Conservation (phyloP, 2,329 filamentous ascomycete genomes). For the Xylariaceae sp. region DNA sequence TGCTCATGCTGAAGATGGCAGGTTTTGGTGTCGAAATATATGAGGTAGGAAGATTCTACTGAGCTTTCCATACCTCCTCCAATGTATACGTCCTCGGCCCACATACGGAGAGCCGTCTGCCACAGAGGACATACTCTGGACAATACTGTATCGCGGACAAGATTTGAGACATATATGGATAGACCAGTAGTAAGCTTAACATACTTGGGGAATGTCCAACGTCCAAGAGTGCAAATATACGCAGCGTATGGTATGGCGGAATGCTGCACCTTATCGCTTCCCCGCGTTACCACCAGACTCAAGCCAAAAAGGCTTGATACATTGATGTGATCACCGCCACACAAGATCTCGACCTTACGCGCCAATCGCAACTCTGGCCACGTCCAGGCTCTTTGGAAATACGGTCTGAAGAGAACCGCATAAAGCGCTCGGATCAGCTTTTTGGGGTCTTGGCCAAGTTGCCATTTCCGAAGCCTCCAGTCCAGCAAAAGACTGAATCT, state of each 20-base stretch:
- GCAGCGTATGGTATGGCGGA: too few species aligned
- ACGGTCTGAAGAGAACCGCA: background rate
- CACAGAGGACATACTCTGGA: too few species aligned
- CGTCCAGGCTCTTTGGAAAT: background rate
- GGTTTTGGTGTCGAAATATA: background rate
- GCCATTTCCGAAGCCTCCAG: too few species aligned
- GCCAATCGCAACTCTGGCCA: background rate
- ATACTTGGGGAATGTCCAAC: too few species aligned
- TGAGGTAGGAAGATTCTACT: background rate
- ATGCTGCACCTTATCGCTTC: background rate
- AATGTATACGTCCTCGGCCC: too few species aligned
- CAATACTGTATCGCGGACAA: too few species aligned
- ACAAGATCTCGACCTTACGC: background rate
- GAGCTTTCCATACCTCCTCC: background rate
- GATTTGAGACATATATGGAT: too few species aligned
- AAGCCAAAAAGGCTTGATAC: background rate
- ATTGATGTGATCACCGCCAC: background rate
- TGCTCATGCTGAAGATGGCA: background rate
- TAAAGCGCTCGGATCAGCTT: background rate
- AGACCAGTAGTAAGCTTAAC: too few species aligned
- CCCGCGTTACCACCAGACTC: background rate
- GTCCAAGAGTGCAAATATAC: too few species aligned
- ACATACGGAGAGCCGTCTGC: too few species aligned
- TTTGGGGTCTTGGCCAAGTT: background rate
- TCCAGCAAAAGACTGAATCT: background rate